Evolutionary conservation across 176 grass and related monocot species (phyloP), one percentile per base, ranked within the genome.

Genomic region (Paspalum vaginatum): DNA sequence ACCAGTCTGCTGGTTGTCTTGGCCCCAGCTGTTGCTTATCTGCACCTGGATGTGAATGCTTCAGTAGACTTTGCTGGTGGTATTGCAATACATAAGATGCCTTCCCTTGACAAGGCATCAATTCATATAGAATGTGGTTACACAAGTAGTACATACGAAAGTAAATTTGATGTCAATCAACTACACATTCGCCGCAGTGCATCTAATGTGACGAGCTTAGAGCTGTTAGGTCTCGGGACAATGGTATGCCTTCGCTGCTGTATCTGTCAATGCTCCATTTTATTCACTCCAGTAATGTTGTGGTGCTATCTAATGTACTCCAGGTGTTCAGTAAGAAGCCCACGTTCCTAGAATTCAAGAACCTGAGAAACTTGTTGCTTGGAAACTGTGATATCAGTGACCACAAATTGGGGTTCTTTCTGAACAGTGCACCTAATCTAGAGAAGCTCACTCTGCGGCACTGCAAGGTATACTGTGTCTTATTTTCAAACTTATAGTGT

Each of bases 11-110:
- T 83, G 11, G 81, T 56, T 55, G 56, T 84, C 53, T 50, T 8
- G 8, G 53, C 27, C 46, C 73, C 82, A 6, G 0, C 1, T n/a
- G 0, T 68, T 68, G 24, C 51, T 6, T 68, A 56, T 67, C 81
- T 84, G n/a, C 39, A 25, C 7, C 16, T 83, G 38, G 4, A 0
- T 57, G 3, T 77, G 25, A 0, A 5, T 7, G 0, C 41, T 54
- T 0, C n/a, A n/a, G n/a, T 0, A 0, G 0, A 0, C 5, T 74
- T 10, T 74, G 0, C 2, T 13, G 7, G 7, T 24, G 40, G 18
- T 58, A 38, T 84, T 68, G 59, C 18, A 21, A 17, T 84, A 59
- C 22, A 58, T 17, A 42, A 41, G 26, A 68, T 57, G 25, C 24
- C 26, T 68, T 84, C 51, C 2, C 12, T 77, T 59, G 52, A 1